Percentiles rank a stretch among this genome's conserved stretches.
Conservation (phyloP, 73 alveolate genomes). For the Durusdinium trenchii region DNA sequence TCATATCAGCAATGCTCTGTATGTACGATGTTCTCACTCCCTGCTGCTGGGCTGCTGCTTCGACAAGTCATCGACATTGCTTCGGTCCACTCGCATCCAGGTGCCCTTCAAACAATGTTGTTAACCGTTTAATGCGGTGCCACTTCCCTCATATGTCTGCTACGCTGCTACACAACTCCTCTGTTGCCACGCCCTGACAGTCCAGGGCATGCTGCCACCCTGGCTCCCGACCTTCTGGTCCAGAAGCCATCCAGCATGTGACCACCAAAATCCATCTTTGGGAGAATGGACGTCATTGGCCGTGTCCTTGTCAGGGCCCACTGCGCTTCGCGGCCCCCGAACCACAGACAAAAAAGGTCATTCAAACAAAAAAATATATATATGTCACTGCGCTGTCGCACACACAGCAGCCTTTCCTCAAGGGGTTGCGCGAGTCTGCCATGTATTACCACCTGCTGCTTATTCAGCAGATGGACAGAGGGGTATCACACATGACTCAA, state of each 20-base stretch:
- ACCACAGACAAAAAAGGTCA: neutral
- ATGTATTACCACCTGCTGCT: too few species aligned
- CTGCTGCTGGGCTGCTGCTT: conserved; percentile 51
- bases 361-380: neutral
- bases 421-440: too few species aligned
- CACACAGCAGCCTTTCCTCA: too few species aligned
- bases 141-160: too few species aligned
- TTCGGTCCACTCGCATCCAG: conserved; percentile 84
- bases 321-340: too few species aligned
- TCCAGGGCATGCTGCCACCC: neutral
- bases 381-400: neutral
- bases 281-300: conserved; percentile 93
- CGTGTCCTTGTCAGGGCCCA: conserved; percentile 91
- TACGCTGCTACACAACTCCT: too few species aligned
- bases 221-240: conserved; percentile 64
- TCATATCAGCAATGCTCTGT: too few species aligned
- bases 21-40: neutral
- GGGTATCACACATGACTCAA: too few species aligned
- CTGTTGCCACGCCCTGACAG: too few species aligned
- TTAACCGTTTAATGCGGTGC: too few species aligned
- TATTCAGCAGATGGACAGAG: too few species aligned
- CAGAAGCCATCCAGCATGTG: conserved; percentile 93
- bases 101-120: too few species aligned
- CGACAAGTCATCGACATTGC: conserved; percentile 66
- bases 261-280: conserved; percentile 94